Evolutionary conservation across 257 asterid genomes (phyloP).

Genomic region (Gentiana macrophylla): DNA sequence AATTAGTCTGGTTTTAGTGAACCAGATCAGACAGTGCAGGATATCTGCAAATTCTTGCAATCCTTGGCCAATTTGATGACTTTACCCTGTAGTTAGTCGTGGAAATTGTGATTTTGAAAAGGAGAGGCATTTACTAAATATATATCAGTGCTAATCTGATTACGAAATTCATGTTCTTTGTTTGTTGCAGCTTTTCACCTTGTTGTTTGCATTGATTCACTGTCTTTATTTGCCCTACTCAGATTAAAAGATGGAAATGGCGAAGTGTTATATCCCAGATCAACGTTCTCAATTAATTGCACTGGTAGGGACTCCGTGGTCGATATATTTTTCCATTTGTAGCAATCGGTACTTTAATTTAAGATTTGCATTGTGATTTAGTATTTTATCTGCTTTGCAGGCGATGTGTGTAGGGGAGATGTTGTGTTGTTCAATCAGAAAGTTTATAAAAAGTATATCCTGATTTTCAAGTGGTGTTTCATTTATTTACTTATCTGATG

Average conservation of each 20-base stretch:
- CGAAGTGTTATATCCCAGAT: constrained; percentile 48
- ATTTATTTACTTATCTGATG: constrained; percentile 2
- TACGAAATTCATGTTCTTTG: not conserved
- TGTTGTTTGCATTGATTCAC: not conserved
- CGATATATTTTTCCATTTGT: constrained; percentile 7
- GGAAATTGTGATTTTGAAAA: too few species aligned
- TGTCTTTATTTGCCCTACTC: constrained; percentile 5
- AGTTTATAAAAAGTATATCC: constrained; percentile 37
- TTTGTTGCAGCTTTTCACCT: not conserved
- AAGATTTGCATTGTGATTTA: not conserved
- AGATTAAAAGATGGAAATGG: constrained; percentile 60
- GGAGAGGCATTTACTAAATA: too few species aligned
- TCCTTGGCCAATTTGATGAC: too few species aligned
- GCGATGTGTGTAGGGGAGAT: constrained; percentile 81
- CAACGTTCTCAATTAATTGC: constrained; percentile 59
- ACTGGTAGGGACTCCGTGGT: constrained; percentile 36
- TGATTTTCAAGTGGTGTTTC: not conserved
- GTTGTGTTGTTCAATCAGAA: constrained; percentile 65
- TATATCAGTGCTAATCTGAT: too few species aligned
- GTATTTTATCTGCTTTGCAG: constrained; percentile 21
- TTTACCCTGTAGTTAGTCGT: too few species aligned
- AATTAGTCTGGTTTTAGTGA: too few species aligned
- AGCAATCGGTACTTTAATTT: constrained; percentile 8
- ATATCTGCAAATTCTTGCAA: too few species aligned
- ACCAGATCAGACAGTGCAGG: too few species aligned